Evolutionary conservation across 2,329 filamentous ascomycete genomes (phyloP).

Genomic region (Phyllosticta capitalensis): DNA sequence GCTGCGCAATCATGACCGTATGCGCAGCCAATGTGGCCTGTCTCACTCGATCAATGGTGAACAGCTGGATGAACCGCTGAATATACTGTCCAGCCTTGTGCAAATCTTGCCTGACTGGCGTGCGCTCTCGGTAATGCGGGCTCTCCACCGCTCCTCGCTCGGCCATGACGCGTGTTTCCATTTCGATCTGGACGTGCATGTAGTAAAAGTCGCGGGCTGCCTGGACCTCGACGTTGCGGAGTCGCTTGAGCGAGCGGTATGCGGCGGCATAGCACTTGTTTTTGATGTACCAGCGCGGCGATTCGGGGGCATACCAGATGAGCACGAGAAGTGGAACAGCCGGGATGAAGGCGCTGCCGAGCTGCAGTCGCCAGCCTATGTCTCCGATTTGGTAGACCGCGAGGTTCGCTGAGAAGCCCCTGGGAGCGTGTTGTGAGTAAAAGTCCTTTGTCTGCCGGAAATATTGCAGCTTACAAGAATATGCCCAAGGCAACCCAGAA

Average conservation of each 20-base stretch:
- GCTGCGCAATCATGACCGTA: conserved; percentile 25
- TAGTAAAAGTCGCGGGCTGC: conserved; percentile 48
- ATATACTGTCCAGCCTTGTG: conserved; percentile 6
- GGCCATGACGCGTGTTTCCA: conserved; percentile 24
- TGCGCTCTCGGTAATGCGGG: not conserved
- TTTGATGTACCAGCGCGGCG: conserved; percentile 19
- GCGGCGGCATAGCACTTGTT: conserved; percentile 17
- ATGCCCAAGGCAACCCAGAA: conserved; percentile 26
- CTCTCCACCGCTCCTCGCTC: not conserved
- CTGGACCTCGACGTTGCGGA: conserved; percentile 43
- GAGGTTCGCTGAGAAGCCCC: conserved; percentile 18
- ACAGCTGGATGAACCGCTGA: conserved; percentile 12
- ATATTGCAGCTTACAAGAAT: not conserved
- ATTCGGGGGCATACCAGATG: conserved; percentile 19
- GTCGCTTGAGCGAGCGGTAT: conserved; percentile 37
- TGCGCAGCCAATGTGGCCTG: conserved; percentile 18
- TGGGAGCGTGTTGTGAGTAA: not conserved
- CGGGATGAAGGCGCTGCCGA: conserved; percentile 20
- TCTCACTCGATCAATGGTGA: conserved; percentile 19
- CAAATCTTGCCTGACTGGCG: not conserved
- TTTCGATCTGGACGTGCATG: conserved; percentile 23
- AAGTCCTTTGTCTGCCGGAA: conserved; percentile 23
- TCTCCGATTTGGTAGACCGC: conserved; percentile 18
- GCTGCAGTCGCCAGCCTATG: conserved; percentile 20
- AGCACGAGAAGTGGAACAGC: conserved; percentile 19